phyloP scores from a whole-genome alignment of 768 basidiomycete genomes.

The Leccinum longicurvipes region DNA sequence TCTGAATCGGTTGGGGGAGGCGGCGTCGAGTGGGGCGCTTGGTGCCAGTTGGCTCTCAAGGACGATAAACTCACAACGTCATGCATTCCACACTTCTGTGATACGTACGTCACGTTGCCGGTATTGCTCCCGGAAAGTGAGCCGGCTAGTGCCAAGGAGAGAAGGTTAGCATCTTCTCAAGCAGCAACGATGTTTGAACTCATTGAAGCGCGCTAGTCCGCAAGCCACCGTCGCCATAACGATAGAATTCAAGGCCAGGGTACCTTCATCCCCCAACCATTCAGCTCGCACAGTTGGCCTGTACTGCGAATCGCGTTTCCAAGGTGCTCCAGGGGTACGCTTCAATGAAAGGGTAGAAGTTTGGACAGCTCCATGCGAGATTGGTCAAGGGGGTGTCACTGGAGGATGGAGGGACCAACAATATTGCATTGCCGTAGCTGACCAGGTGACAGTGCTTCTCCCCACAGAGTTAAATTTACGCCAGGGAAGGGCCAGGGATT shows the following conservation, averaged over 20 bases:
- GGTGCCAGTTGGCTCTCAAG: slow-evolving; percentile 43
- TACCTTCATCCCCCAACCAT: slow-evolving; percentile 43
- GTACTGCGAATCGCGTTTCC: slow-evolving; percentile 50
- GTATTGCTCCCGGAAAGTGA: slow-evolving; percentile 46
- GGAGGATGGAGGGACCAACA: slow-evolving; percentile 61
- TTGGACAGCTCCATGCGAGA: slow-evolving; percentile 60
- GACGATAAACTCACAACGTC: slow-evolving; percentile 47
- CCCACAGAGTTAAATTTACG: slow-evolving; percentile 30
- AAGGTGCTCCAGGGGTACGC: slow-evolving; percentile 50
- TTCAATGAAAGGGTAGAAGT: slow-evolving; percentile 60
- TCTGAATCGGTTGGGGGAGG: slow-evolving; percentile 46
- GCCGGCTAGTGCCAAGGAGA: no score
- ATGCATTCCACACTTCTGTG: slow-evolving; percentile 54
- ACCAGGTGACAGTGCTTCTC: slow-evolving; percentile 56
- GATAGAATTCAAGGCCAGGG: slow-evolving; percentile 60
- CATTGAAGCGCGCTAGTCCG: no score
- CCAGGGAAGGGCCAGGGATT: no score
- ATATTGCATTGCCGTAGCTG: slow-evolving; percentile 57
- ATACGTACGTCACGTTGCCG: slow-evolving; percentile 47
- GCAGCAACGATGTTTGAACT: no score
- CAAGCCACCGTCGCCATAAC: slow-evolving; percentile 35
- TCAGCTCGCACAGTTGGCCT: slow-evolving; percentile 56
- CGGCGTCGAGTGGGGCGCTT: slow-evolving; percentile 56
- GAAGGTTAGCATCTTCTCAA: no score
- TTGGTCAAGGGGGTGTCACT: slow-evolving; percentile 41